A percentile compares a stretch with the other conserved stretches of the same genome.
Conservation (phyloP, 768 basidiomycete species). For the Amanita thiersii region DNA sequence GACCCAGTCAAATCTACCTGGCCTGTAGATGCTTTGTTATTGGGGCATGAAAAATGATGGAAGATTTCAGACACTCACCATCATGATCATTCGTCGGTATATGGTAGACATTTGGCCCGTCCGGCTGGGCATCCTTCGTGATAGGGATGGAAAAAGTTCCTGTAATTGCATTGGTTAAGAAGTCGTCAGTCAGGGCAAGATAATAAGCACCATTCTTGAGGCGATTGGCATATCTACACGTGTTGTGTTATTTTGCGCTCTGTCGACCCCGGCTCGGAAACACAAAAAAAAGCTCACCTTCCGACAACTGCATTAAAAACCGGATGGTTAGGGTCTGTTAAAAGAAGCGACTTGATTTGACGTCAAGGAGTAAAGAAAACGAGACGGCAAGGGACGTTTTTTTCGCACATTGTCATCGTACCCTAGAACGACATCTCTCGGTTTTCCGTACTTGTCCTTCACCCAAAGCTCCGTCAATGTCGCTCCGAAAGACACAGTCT, state of each 20-base stretch:
- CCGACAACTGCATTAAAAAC: conserved; percentile 35
- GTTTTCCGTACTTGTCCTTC: conserved; percentile 39
- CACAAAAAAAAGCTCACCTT: conserved; percentile 15
- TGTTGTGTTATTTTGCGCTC: background rate
- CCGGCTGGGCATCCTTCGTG: conserved; percentile 32
- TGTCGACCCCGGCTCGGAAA: background rate
- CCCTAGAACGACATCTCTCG: conserved; percentile 47
- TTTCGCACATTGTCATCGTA: conserved; percentile 43
- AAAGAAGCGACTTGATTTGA: conserved; percentile 23
- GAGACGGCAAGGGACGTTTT: conserved; percentile 4
- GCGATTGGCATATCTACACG: conserved; percentile 39
- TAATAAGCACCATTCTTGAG: conserved; percentile 35
- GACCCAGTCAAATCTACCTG: conserved; percentile 14
- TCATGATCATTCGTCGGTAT: conserved; percentile 43
- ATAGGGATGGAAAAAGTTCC: conserved; percentile 49
- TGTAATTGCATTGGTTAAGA: conserved; percentile 12
- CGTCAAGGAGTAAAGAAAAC: background rate
- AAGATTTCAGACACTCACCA: conserved; percentile 20
- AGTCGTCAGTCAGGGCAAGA: background rate
- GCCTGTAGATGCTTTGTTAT: conserved; percentile 9
- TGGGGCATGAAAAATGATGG: background rate
- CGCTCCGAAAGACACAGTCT: conserved; percentile 49
- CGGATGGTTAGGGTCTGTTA: conserved; percentile 38
- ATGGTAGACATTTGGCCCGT: conserved; percentile 37
- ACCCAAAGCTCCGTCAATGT: conserved; percentile 50